Percentiles rank a stretch among this genome's conserved stretches.
These are phyloP conservation scores for Inga leiocalycina DNA, from an alignment of 306 rosid species.

Conservation along the genomic window DNA sequence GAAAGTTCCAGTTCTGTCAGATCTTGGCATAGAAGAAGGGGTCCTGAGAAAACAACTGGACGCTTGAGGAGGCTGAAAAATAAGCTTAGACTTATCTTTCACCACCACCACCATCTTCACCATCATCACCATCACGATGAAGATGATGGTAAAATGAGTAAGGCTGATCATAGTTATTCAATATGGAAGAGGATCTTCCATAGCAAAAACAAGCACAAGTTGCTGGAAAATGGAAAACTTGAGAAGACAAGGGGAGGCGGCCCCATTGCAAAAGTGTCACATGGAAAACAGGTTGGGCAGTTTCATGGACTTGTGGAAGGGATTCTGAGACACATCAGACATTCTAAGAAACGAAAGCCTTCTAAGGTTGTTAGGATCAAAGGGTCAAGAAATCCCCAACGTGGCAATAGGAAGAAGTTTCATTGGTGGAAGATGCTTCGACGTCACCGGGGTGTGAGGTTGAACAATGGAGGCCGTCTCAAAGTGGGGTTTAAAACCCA, in stretches of 20 bases:
- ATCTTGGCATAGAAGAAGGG: constrained; percentile 7
- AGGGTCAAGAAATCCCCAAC: constrained; percentile 23
- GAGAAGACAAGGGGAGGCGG: constrained; percentile 39
- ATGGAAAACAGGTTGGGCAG: constrained; percentile 45
- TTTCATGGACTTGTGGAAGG: constrained; percentile 66
- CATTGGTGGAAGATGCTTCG: constrained; percentile 57
- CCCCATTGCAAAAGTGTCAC: constrained; percentile 28
- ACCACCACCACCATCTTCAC: constrained; percentile 77
- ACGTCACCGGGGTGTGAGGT: constrained; percentile 46
- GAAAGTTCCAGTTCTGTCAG: constrained; percentile 39
- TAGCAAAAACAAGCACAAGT: constrained; percentile 25
- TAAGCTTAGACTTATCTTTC: constrained; percentile 73
- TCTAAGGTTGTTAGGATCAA: constrained; percentile 21
- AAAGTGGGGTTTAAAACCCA: constrained; percentile 46
- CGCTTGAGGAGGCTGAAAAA: constrained; percentile 58
- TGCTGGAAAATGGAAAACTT: constrained; percentile 7
- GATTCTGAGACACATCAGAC: constrained; percentile 50
- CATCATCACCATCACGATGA: constrained; percentile 46
- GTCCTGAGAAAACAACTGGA: constrained; percentile 42
- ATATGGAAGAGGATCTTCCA: constrained; percentile 50
- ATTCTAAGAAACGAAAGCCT: constrained; percentile 41
- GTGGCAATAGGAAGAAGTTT: constrained; percentile 43
- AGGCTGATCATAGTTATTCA: constrained; percentile 26
- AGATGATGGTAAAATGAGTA: background rate
- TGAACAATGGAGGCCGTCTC: constrained; percentile 47